Conservation (phyloP, 2,329 filamentous ascomycete genomes). For the Penicillium sp. region DNA sequence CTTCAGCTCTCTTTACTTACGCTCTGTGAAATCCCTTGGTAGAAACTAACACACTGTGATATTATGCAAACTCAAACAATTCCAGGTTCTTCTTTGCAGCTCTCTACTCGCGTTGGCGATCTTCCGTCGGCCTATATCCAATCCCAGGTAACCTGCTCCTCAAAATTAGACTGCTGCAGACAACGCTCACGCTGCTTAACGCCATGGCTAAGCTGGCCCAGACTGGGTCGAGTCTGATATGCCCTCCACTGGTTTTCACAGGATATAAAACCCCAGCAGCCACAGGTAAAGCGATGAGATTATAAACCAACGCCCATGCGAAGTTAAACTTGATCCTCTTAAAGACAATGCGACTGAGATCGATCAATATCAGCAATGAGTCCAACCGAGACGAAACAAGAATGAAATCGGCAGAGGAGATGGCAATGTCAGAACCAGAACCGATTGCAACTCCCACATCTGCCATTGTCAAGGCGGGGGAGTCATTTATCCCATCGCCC, state of each 20-base stretch:
- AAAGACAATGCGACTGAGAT: constrained; percentile 73
- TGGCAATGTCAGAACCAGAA: constrained; percentile 79
- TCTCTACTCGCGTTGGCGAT: neutral
- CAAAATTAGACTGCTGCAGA: constrained; percentile 67
- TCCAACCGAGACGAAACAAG: constrained; percentile 72
- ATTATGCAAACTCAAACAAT: no score
- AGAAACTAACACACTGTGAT: no score
- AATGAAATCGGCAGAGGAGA: constrained; percentile 81
- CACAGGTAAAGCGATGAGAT: constrained; percentile 75
- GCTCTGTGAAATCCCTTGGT: no score
- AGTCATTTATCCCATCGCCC: constrained; percentile 88
- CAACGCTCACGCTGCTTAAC: constrained; percentile 77
- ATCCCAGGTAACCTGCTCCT: constrained; percentile 39
- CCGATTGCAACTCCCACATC: constrained; percentile 84
- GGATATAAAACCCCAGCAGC: constrained; percentile 80
- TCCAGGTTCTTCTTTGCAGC: neutral
- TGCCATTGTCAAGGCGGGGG: constrained; percentile 78
- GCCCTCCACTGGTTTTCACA: constrained; percentile 38
- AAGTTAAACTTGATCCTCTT: constrained; percentile 83
- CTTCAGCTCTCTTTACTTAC: constrained; percentile 2
- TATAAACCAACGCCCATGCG: constrained; percentile 82
- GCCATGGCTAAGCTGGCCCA: constrained; percentile 87
- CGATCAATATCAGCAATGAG: constrained; percentile 74
- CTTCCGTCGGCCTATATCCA: neutral
- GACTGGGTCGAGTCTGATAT: constrained; percentile 27